Evolutionary conservation across 129 eudicot species (phyloP).

Genomic region (Flaveria bidentis): DNA sequence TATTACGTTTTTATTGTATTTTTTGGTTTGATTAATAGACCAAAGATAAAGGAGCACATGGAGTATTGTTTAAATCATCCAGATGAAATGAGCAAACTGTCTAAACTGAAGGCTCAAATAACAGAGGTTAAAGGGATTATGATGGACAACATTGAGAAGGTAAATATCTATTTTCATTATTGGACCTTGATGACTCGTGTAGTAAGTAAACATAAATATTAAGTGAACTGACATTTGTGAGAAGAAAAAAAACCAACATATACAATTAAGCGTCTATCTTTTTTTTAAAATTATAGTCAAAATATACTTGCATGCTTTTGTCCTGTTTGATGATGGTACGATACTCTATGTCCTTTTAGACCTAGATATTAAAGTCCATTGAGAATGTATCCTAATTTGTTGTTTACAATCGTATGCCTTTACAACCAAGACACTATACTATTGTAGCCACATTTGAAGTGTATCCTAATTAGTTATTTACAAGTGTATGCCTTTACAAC

Average conservation of each 20-base stretch:
- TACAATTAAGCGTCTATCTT: neutral
- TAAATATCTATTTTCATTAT: slow-evolving; percentile 9
- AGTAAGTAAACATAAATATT: neutral
- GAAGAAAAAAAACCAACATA: neutral
- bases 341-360: slow-evolving; percentile 11
- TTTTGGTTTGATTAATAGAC: slow-evolving; percentile 47
- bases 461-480: neutral
- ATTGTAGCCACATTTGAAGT: neutral
- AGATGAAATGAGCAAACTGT: slow-evolving; percentile 93
- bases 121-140: slow-evolving; percentile 97
- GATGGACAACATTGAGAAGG: slow-evolving; percentile 99
- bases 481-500: slow-evolving; percentile 9
- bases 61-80: slow-evolving; percentile 94
- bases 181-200: neutral
- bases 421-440: neutral
- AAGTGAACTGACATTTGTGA: neutral
- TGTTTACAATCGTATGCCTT: neutral
- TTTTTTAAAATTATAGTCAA: neutral
- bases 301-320: slow-evolving; percentile 3
- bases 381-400: neutral
- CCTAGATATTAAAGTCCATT: neutral
- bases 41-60: slow-evolving; percentile 96
- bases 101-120: slow-evolving; percentile 90
- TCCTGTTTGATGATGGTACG: neutral
- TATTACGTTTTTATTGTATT: neutral